phyloP scores from a whole-genome alignment of 139 green algal species.

The Chlorella sorokiniana region DNA sequence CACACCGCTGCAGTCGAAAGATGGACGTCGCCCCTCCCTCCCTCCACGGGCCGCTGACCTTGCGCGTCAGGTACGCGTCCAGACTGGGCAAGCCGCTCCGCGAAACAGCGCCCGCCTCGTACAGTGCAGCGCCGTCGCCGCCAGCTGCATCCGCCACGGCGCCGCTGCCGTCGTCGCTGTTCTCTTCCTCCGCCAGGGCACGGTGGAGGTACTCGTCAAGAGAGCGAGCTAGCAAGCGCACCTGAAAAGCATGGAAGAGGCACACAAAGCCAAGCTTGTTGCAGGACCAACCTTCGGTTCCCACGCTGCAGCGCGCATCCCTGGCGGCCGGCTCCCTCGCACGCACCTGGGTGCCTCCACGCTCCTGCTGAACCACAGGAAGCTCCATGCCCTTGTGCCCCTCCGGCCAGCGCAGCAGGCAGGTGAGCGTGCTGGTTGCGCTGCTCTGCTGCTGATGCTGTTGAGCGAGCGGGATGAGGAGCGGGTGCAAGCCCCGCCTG shows the following conservation, averaged over 20 bases:
- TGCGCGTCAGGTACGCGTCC: conserved; percentile 68
- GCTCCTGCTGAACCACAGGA: conserved; percentile 61
- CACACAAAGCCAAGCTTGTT: neutral
- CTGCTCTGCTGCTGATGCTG: conserved; percentile 17
- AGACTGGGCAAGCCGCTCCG: conserved; percentile 47
- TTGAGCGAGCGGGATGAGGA: conserved; percentile 69
- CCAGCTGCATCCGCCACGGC: conserved; percentile 56
- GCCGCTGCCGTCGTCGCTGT: neutral
- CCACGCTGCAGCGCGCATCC: neutral
- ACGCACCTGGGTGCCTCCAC: conserved; percentile 25
- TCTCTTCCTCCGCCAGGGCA: conserved; percentile 76
- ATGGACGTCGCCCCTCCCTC: neutral
- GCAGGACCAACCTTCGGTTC: neutral
- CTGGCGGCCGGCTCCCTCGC: too few relatives aligned
- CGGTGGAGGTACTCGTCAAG: conserved; percentile 79
- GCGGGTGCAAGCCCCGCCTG: conserved; percentile 68
- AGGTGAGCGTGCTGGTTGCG: conserved; percentile 44
- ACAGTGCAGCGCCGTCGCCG: conserved; percentile 52
- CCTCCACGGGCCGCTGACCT: conserved; percentile 15
- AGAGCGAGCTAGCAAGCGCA: conserved; percentile 69
- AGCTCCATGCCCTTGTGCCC: conserved; percentile 58
- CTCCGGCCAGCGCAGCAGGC: conserved; percentile 72
- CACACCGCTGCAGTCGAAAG: too few relatives aligned
- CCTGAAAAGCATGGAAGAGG: conserved; percentile 11
- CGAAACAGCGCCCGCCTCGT: conserved; percentile 50